These are phyloP conservation scores for Eucommia ulmoides DNA, from an alignment of 257 asterid genomes.

Conservation along the genomic window DNA sequence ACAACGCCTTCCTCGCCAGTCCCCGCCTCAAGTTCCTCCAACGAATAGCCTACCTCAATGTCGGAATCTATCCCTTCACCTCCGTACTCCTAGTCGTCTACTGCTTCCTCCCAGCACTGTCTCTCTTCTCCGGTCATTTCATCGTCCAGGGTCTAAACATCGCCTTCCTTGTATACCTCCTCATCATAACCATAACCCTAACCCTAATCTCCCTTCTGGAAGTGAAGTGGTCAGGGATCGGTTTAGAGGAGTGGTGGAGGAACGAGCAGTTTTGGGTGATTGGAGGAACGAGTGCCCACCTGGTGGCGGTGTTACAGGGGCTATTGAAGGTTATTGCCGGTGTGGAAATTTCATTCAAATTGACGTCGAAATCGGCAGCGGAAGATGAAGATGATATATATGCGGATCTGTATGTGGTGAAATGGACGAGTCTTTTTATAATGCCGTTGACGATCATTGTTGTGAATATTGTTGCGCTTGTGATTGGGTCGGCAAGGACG, in stretches of 20 bases:
- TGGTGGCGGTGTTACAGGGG: constrained; percentile 77
- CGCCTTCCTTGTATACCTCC: constrained; percentile 51
- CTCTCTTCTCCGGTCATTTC: constrained; percentile 80
- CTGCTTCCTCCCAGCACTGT: constrained; percentile 84
- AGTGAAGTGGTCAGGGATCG: constrained; percentile 92
- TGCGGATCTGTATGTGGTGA: constrained; percentile 67
- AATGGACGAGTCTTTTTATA: constrained; percentile 79
- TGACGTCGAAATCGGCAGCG: constrained; percentile 53
- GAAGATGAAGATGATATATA: constrained; percentile 73
- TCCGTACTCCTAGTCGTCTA: constrained; percentile 76
- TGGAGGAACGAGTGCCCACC: constrained; percentile 85
- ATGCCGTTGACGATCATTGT: constrained; percentile 57
- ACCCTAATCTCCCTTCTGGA: constrained; percentile 69
- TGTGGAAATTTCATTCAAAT: constrained; percentile 69
- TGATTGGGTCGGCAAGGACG: constrained; percentile 56
- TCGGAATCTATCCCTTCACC: constrained; percentile 95
- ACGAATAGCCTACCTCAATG: constrained; percentile 79
- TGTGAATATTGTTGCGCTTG: constrained; percentile 47
- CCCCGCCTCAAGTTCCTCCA: constrained; percentile 84
- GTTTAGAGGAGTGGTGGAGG: constrained; percentile 86
- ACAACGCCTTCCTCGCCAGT: constrained; percentile 71
- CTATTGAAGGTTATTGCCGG: constrained; percentile 85
- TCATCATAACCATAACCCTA: constrained; percentile 50
- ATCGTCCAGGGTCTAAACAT: constrained; percentile 59
- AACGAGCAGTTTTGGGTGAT: constrained; percentile 96